Evolutionary conservation across 2,329 filamentous ascomycete species (phyloP).

Genomic region (Didymellaceae sp.): DNA sequence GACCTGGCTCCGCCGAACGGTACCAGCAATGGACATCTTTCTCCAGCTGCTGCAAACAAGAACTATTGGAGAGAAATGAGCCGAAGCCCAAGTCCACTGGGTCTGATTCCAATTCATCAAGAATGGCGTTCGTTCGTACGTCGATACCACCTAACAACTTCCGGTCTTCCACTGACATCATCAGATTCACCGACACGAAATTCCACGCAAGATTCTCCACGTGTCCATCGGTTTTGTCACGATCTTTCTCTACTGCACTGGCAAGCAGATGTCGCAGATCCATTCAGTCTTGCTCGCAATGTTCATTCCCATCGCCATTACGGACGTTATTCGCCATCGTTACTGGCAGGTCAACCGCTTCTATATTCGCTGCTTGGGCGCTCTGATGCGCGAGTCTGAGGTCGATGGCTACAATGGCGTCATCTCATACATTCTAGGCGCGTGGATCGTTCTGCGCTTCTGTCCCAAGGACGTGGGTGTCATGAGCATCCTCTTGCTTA

Average conservation of each 20-base stretch:
- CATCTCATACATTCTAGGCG: constrained; percentile 92
- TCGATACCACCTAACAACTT: constrained; percentile 4
- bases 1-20: constrained; percentile 50
- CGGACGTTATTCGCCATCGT: constrained; percentile 83
- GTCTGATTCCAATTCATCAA: constrained; percentile 91
- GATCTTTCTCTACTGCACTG: constrained; percentile 81
- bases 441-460: constrained; percentile 83
- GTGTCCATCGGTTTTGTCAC: constrained; percentile 97
- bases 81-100: constrained; percentile 88
- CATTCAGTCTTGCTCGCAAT: constrained; percentile 82
- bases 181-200: constrained; percentile 84
- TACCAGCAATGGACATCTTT: constrained; percentile 71
- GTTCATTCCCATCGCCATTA: constrained; percentile 81
- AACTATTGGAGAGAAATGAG: constrained; percentile 89
- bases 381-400: constrained; percentile 96
- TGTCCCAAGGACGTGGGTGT: constrained; percentile 94
- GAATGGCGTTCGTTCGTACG: constrained; percentile 86
- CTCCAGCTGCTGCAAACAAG: constrained; percentile 67
- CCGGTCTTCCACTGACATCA: constrained; percentile 22
- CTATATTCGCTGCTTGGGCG: constrained; percentile 84
- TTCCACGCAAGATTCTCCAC: constrained; percentile 90
- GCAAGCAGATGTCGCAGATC: constrained; percentile 77
- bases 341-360: constrained; percentile 82
- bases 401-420: constrained; percentile 95
- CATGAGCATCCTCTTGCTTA: constrained; percentile 86